phyloP scores from a whole-genome alignment of 1,139 yeast genomes.

The Geotrichum candidum region DNA sequence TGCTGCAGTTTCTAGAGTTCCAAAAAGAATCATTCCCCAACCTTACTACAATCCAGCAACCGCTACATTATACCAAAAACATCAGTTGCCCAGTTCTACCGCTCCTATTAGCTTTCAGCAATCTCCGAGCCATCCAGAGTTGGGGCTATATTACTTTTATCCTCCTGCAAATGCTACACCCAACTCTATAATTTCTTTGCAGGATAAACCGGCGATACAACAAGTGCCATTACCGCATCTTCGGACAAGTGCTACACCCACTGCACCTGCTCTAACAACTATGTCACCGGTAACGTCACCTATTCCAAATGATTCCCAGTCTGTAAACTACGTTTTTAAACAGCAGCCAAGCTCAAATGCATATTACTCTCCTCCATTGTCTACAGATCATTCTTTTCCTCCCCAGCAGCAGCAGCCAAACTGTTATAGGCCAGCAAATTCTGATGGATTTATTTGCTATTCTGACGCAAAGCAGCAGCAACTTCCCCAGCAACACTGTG shows the following conservation, averaged over 20 bases:
- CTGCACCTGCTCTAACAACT: not conserved
- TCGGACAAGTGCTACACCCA: not conserved
- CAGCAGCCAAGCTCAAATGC: not conserved
- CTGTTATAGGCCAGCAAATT: not conserved
- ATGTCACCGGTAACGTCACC: constrained; percentile 3
- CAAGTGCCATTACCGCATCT: not conserved
- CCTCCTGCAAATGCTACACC: not conserved
- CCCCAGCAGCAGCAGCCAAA: not conserved
- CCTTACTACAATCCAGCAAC: not conserved
- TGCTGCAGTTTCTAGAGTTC: constrained; percentile 23
- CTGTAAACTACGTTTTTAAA: not conserved
- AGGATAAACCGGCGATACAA: not conserved
- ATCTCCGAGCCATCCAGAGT: not conserved
- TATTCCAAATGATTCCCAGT: not conserved
- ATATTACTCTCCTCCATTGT: not conserved
- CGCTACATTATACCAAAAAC: not conserved
- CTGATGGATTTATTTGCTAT: not conserved
- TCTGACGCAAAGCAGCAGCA: not conserved
- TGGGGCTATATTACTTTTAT: not conserved
- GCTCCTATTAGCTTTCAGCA: not conserved
- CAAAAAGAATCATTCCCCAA: constrained; percentile 18
- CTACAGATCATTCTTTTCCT: not conserved
- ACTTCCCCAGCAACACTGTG: not conserved
- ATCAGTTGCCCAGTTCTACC: not conserved
- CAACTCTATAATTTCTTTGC: not conserved